Evolutionary conservation across 2,329 filamentous ascomycete species (phyloP).

Genomic region (Purpureocillium lavendulum): DNA sequence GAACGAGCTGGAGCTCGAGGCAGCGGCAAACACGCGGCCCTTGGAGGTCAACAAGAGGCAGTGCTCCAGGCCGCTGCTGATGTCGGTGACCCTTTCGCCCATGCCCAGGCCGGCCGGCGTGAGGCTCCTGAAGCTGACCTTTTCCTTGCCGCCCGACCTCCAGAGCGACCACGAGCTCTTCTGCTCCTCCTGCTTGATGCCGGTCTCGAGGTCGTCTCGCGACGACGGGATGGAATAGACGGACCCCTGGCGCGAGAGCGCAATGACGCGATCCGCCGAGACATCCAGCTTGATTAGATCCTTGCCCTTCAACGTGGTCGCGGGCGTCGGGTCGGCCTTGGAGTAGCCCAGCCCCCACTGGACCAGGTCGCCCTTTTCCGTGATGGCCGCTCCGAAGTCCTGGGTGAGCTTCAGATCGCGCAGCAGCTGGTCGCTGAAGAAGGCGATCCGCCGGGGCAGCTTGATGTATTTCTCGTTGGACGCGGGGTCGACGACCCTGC

Average conservation of each 20-base stretch:
- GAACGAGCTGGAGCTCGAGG: constrained; percentile 68
- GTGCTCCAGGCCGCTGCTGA: constrained; percentile 77
- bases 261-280: constrained; percentile 77
- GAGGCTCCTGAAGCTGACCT: constrained; percentile 64
- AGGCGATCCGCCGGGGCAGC: constrained; percentile 66
- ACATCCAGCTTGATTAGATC: constrained; percentile 68
- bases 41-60: constrained; percentile 75
- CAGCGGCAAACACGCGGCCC: constrained; percentile 84
- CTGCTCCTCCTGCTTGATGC: constrained; percentile 52
- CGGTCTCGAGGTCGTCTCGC: constrained; percentile 58
- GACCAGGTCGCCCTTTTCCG: constrained; percentile 77
- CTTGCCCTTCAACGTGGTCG: constrained; percentile 70
- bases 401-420: constrained; percentile 80
- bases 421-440: constrained; percentile 77
- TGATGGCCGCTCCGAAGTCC: constrained; percentile 77
- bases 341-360: constrained; percentile 86
- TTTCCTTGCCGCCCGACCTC: constrained; percentile 26
- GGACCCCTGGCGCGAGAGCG: constrained; percentile 61
- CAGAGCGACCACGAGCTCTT: constrained; percentile 64
- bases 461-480: constrained; percentile 73
- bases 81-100: constrained; percentile 65
- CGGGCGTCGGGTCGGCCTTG: constrained; percentile 52
- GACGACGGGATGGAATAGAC: constrained; percentile 83
- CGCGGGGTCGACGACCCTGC: constrained; percentile 76
- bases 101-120: constrained; percentile 55